Evolutionary conservation across 805 yeast species (phyloP), one percentile per base, ranked within the genome.

Genomic region (Teunomyces stri): DNA sequence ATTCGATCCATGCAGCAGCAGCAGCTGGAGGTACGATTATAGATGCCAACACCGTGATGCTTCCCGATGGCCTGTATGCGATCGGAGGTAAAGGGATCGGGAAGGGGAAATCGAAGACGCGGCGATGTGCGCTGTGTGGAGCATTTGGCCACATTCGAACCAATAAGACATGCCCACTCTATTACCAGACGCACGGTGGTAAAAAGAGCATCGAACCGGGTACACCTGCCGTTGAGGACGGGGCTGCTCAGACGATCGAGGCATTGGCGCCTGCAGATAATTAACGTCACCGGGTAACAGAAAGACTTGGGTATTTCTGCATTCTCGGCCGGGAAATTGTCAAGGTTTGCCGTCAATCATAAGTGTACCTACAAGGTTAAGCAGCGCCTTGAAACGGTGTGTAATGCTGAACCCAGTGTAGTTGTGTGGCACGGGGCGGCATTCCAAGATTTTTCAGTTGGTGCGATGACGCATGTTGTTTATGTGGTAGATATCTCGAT

Each of bases 111-210:
- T 76, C 84, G 27, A 82, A 81, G 4, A 84, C 86, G 6, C 75
- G 99, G 62, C 81, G 89, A 60, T 92, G 99, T 69, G 91, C 95
- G 3, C 85, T 94, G 0, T 92, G 99, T 75, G 98, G 98, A 18
- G 94, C 92, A 10, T 77, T 87, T 52, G 99, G 98, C 0, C 99
- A 92, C 64, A 92, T 92, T 51, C 79, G 94, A 62, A 92, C 99
- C 2, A 90, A 89, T 63, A 86, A 85, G 59, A 76, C 76, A 53
- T 92, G 99, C 69, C 99, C 98, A 12, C 76, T 90, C 79, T 92
- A 87, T 62, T 48, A 53, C 27, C 66, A 66, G 45, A 65, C 69
- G 9, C 57, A 63, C 44, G 72, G 68, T 1, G 70, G 69, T 3
- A 18, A 31, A 31, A 15, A 13, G 7, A 9, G 16, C 3, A 9